Evolutionary conservation across 805 yeast species (phyloP).

Genomic region (Candida parachauliodes): DNA sequence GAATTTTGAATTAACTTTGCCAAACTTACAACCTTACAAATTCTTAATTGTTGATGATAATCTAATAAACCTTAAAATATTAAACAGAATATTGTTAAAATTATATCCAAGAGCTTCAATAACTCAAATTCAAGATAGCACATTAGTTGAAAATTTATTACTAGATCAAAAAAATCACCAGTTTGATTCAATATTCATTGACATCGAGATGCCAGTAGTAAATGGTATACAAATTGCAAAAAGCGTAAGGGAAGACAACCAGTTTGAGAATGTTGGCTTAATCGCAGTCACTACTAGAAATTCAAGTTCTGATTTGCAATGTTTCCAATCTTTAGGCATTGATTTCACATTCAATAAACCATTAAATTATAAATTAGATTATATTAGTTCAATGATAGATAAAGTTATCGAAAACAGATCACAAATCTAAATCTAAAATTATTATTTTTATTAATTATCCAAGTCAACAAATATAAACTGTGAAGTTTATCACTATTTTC

Average conservation of each 20-base stretch:
- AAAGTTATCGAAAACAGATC: conserved; percentile 4
- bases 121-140: conserved; percentile 26
- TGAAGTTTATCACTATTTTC: no score
- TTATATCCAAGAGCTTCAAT: conserved; percentile 32
- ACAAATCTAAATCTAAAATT: no score
- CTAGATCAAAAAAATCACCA: conserved; percentile 6
- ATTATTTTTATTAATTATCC: no score
- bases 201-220: conserved; percentile 44
- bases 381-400: conserved; percentile 10
- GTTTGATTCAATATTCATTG: conserved; percentile 37
- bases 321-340: conserved; percentile 33
- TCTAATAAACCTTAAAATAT: conserved; percentile 35
- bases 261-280: conserved; percentile 23
- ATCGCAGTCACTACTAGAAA: conserved; percentile 40
- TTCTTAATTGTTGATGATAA: conserved; percentile 41
- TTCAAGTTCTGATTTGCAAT: conserved; percentile 22
- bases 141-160: conserved; percentile 21
- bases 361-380: conserved; percentile 18
- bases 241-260: conserved; percentile 3
- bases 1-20: conserved; percentile 8
- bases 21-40: conserved; percentile 14
- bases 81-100: conserved; percentile 27
- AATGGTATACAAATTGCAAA: conserved; percentile 38
- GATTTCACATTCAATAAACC: conserved; percentile 43
- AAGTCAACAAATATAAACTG: no score